A percentile compares a stretch with the other conserved stretches of the same genome.
These are phyloP conservation scores for Leavenworthia alabamica DNA, from an alignment of 345 rosid genomes.

Conservation along the genomic window DNA sequence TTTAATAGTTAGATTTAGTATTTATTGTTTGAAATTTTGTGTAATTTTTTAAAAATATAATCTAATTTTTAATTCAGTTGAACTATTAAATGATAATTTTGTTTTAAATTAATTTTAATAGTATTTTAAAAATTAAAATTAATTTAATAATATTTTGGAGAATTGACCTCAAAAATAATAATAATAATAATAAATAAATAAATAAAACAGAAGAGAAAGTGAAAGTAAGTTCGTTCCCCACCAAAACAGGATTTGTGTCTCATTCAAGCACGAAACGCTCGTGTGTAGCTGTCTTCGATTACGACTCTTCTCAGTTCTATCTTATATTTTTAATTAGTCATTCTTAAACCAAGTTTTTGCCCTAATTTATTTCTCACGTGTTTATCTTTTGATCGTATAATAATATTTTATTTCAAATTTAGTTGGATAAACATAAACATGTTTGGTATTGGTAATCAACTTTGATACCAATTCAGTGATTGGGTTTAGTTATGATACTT, in stretches of 20 bases:
- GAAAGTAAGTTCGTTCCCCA: slow-evolving; percentile 14
- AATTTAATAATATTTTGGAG: no score
- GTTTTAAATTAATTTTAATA: no score
- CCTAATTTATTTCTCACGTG: background rate
- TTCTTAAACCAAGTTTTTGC: background rate
- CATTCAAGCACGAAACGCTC: slow-evolving; percentile 27
- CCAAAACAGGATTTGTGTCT: slow-evolving; percentile 18
- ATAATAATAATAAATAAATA: background rate
- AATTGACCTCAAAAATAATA: no score
- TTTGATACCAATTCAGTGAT: background rate
- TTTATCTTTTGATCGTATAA: background rate
- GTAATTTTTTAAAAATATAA: no score
- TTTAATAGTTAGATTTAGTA: no score
- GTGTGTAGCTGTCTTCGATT: slow-evolving; percentile 27
- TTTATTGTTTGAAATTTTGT: no score
- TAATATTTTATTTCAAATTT: background rate
- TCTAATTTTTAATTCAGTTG: no score
- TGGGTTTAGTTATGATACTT: background rate
- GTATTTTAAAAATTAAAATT: no score
- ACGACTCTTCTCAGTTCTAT: slow-evolving; percentile 4
- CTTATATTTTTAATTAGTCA: background rate
- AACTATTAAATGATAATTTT: no score
- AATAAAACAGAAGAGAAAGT: background rate
- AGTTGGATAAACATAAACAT: slow-evolving; percentile 2
- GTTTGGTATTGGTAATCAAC: slow-evolving; percentile 1